Evolutionary conservation across 208 protist species (phyloP).

Genomic region (Acanthamoeba quina): DNA sequence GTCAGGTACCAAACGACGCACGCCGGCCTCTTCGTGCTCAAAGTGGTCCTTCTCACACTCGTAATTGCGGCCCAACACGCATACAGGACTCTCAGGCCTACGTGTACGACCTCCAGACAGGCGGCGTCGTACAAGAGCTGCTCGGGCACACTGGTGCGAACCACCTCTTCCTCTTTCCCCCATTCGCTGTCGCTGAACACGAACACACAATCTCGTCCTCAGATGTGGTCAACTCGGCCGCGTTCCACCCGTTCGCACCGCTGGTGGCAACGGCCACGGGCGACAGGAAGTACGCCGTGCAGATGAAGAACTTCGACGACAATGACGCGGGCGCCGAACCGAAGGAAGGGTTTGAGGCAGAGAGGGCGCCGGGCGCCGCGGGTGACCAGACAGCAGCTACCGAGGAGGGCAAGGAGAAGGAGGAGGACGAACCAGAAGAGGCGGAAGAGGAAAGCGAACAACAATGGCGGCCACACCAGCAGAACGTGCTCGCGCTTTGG

Average conservation of each 20-base stretch:
- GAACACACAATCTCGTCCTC: neutral
- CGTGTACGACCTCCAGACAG: constrained; percentile 55
- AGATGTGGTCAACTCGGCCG: constrained; percentile 39
- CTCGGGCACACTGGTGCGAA: constrained; percentile 10
- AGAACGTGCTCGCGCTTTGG: constrained; percentile 36
- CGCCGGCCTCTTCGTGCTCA: neutral
- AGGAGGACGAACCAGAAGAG: neutral
- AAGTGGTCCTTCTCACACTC: neutral
- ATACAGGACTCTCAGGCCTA: neutral
- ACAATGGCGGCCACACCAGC: neutral
- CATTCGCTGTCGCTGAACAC: neutral
- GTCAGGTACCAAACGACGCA: neutral
- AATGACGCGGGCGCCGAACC: neutral
- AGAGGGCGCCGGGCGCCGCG: neutral
- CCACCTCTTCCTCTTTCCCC: neutral
- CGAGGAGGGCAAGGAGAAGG: constrained; percentile 22
- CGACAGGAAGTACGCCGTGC: constrained; percentile 22
- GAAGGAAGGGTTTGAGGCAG: neutral
- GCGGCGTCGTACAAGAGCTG: neutral
- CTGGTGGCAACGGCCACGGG: constrained; percentile 44
- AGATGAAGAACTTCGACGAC: neutral
- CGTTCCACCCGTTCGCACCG: constrained; percentile 41
- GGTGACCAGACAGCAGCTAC: neutral
- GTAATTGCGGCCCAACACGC: no score
- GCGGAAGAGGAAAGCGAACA: neutral